Percentiles rank a stretch among this genome's conserved stretches.
Evolutionary conservation across 139 green algal species (phyloP).

Genomic region (Dunaliella primolecta): DNA sequence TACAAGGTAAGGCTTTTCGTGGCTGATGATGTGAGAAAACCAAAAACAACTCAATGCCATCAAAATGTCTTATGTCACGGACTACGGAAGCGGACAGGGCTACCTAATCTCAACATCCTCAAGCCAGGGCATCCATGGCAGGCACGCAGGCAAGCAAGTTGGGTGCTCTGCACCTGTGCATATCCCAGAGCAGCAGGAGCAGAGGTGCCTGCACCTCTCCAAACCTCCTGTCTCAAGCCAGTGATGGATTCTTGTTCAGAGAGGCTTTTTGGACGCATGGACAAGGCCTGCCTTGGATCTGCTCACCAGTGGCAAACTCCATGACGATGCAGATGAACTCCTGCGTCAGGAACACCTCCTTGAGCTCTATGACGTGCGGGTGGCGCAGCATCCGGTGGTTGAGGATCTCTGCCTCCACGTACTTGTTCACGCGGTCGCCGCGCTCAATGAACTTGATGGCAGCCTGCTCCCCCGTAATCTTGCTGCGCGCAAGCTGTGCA

Average conservation of each 20-base stretch:
- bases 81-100: too few species aligned
- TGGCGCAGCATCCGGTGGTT: conserved; percentile 91
- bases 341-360: conserved; percentile 80
- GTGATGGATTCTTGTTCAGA: too few species aligned
- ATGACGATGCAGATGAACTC: conserved; percentile 63
- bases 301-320: conserved; percentile 36
- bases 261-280: neutral
- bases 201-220: too few species aligned
- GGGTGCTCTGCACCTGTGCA: too few species aligned
- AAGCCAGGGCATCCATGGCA: too few species aligned
- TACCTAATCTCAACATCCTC: too few species aligned
- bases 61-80: too few species aligned
- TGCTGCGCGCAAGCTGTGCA: conserved; percentile 34
- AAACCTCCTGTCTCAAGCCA: too few species aligned
- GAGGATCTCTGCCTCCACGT: conserved; percentile 93
- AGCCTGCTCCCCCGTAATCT: conserved; percentile 49
- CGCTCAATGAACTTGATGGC: conserved; percentile 73
- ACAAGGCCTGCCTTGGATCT: neutral
- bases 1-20: too few species aligned
- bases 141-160: neutral
- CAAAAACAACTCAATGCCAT: too few species aligned
- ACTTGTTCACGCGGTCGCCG: conserved; percentile 44
- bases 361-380: conserved; percentile 95
- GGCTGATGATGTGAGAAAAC: too few species aligned
- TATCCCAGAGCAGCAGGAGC: too few species aligned